phyloP scores from a whole-genome alignment of 1,139 yeast species.

The Cylindricascospora bacillispora region DNA sequence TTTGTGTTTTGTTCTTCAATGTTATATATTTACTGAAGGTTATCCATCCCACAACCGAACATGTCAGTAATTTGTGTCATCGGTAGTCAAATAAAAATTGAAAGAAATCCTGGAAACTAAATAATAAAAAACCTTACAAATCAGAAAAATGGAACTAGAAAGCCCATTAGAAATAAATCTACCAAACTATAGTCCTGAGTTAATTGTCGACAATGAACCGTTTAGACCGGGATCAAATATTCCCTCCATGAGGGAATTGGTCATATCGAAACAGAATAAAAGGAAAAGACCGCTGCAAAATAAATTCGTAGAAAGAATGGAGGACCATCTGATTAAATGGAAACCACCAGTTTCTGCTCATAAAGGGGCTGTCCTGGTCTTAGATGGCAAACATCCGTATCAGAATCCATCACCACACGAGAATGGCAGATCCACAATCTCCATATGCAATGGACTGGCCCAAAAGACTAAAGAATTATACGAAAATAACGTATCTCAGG shows the following conservation, averaged over 20 bases:
- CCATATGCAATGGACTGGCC: conserved; percentile 7
- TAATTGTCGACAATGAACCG: too few relatives aligned
- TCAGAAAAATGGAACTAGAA: not conserved
- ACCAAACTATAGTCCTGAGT: conserved; percentile 1
- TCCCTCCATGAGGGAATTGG: conserved; percentile 20
- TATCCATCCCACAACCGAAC: too few relatives aligned
- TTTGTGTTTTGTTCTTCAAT: too few relatives aligned
- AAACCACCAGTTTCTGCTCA: conserved; percentile 36
- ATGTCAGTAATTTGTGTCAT: too few relatives aligned
- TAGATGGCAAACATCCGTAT: conserved; percentile 19
- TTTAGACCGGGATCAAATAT: conserved; percentile 8
- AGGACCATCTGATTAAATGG: conserved; percentile 41
- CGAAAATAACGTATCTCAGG: too few relatives aligned
- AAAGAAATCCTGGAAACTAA: too few relatives aligned
- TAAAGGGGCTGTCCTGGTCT: conserved; percentile 14
- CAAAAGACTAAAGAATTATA: too few relatives aligned
- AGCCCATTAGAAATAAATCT: not conserved
- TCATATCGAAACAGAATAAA: conserved; percentile 22
- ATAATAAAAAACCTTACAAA: too few relatives aligned
- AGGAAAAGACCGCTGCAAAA: conserved; percentile 22
- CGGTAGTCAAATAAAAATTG: too few relatives aligned
- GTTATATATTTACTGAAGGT: too few relatives aligned
- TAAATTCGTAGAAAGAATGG: conserved; percentile 34
- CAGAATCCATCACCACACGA: conserved; percentile 6
- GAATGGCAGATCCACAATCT: conserved; percentile 7